A percentile compares a stretch with the other conserved stretches of the same genome.
Evolutionary conservation across 306 rosid genomes (phyloP).

Genomic region (Morella rubra): DNA sequence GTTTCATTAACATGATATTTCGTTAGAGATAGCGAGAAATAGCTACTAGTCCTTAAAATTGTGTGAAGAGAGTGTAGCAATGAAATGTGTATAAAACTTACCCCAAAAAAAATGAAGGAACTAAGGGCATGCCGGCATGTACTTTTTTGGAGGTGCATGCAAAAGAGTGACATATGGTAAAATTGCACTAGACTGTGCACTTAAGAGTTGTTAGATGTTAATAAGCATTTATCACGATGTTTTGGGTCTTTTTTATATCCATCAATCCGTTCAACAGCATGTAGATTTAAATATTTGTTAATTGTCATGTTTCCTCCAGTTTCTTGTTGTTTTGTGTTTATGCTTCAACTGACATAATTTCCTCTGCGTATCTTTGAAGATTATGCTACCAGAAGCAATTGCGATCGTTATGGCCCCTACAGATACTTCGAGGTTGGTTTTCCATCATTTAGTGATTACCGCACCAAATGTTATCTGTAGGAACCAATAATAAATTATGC

Average conservation of each 20-base stretch:
- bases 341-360: slow-evolving; percentile 21
- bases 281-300: neutral
- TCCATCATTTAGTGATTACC: neutral
- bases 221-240: neutral
- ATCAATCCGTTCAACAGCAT: neutral
- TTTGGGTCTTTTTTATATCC: neutral
- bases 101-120: too few relatives aligned
- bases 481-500: neutral
- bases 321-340: slow-evolving; percentile 8
- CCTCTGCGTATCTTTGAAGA: slow-evolving; percentile 52
- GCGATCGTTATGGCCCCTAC: slow-evolving; percentile 99
- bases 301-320: neutral
- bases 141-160: neutral
- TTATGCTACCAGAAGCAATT: slow-evolving; percentile 97
- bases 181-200: neutral
- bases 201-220: neutral
- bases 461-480: neutral
- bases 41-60: neutral
- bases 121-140: too few relatives aligned
- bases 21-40: neutral
- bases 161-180: neutral
- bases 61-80: neutral
- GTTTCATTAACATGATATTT: neutral
- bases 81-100: neutral
- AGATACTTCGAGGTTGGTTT: slow-evolving; percentile 66